phyloP scores from a whole-genome alignment of 352 stramenopile species.

The Globisporangium viniferum region DNA sequence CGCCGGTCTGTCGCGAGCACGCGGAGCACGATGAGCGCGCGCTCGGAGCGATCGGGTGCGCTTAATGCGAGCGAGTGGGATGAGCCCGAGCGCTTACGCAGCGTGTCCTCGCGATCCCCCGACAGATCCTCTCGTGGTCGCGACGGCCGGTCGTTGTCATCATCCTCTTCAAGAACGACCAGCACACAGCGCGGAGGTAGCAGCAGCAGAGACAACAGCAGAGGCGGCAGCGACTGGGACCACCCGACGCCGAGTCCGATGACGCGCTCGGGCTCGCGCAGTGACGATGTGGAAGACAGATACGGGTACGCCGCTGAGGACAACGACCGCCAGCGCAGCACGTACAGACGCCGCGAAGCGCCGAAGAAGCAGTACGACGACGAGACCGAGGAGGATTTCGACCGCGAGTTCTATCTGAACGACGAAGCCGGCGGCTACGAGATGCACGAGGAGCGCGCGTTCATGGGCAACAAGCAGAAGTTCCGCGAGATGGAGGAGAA shows the following conservation, averaged over 20 bases:
- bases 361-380: conserved; percentile 83
- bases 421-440: conserved; percentile 80
- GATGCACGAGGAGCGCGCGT: conserved; percentile 69
- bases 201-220: conserved; percentile 8
- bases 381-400: conserved; percentile 89
- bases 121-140: conserved; percentile 2
- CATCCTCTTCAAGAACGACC: conserved; percentile 16
- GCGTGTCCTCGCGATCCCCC: conserved; percentile 23
- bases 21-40: conserved; percentile 20
- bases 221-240: conserved; percentile 40
- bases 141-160: neutral
- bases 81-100: conserved; percentile 62
- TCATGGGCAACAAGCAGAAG: conserved; percentile 90
- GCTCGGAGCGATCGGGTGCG: conserved; percentile 27
- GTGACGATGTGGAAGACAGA: conserved; percentile 6
- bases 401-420: conserved; percentile 95
- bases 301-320: conserved; percentile 16
- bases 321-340: conserved; percentile 6
- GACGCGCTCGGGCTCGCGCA: conserved; percentile 12
- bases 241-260: conserved; percentile 42
- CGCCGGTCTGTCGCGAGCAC: conserved; percentile 16
- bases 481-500: conserved; percentile 90
- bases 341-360: conserved; percentile 21
- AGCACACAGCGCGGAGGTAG: conserved; percentile 20
- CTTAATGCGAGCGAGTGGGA: conserved; percentile 77